phyloP scores from a whole-genome alignment of 768 basidiomycete species.

The Mycena albidolilacea region DNA sequence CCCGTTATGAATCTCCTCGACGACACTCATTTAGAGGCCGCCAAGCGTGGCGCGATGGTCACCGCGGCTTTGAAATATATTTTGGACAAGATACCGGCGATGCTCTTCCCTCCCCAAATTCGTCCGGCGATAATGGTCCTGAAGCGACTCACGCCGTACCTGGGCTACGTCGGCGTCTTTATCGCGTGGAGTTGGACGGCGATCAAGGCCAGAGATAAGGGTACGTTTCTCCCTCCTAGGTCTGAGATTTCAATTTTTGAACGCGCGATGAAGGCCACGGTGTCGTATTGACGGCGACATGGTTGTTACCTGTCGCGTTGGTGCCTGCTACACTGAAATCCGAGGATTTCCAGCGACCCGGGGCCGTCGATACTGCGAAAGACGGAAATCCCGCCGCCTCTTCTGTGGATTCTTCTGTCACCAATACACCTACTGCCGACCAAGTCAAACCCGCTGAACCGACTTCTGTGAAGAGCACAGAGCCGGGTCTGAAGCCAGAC shows the following conservation, averaged over 20 bases:
- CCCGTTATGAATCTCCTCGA: conserved; percentile 78
- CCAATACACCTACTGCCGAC: neutral
- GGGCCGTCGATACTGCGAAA: conserved; percentile 22
- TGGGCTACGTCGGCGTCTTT: conserved; percentile 82
- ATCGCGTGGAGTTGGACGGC: conserved; percentile 86
- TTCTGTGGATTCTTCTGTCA: neutral
- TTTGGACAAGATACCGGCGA: conserved; percentile 73
- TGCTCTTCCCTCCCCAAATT: conserved; percentile 73
- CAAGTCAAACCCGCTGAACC: neutral
- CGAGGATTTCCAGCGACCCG: conserved; percentile 39
- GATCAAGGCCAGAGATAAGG: conserved; percentile 78
- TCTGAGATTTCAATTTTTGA: neutral
- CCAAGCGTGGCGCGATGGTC: conserved; percentile 82
- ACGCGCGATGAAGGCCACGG: conserved; percentile 68
- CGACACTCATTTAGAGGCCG: conserved; percentile 74
- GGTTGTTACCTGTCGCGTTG: conserved; percentile 83
- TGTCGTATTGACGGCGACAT: conserved; percentile 86
- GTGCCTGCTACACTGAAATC: conserved; percentile 82
- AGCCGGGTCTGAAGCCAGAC: neutral
- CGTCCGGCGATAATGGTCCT: conserved; percentile 70
- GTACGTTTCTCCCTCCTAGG: conserved; percentile 49
- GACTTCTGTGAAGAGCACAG: neutral
- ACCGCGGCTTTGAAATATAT: conserved; percentile 83
- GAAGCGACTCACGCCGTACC: conserved; percentile 73
- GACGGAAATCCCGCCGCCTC: neutral